Conservation (phyloP, 2,329 filamentous ascomycete genomes). For the Sclerotinia glacialis region DNA sequence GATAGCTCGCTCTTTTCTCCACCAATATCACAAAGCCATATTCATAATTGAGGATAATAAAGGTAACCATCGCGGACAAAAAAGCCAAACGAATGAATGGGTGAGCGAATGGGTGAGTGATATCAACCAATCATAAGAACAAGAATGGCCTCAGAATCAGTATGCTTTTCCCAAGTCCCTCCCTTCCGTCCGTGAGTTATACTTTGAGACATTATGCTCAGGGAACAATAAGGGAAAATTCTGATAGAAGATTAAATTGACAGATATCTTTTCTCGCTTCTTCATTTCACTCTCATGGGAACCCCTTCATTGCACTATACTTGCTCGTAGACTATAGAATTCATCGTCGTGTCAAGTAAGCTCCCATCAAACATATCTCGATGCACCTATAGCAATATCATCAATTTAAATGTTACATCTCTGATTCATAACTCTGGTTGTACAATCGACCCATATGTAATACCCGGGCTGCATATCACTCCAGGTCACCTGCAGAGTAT, state of each 20-base stretch:
- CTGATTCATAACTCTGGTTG: constrained; percentile 1
- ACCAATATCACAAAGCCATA: constrained; percentile 11
- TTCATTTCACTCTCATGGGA: background rate
- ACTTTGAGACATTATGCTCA: background rate
- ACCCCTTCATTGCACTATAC: background rate
- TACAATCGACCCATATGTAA: constrained; percentile 2
- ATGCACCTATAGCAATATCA: background rate
- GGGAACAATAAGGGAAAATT: too few relatives aligned
- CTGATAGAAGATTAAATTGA: too few relatives aligned
- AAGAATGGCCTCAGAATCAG: background rate
- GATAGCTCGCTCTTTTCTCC: background rate
- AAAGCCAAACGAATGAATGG: background rate
- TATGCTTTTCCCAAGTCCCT: background rate
- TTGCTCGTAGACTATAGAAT: background rate
- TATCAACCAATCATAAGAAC: background rate
- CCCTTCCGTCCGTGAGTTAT: background rate
- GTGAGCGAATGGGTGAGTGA: background rate
- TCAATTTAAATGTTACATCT: constrained; percentile 7
- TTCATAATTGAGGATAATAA: constrained; percentile 3
- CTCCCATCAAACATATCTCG: background rate
- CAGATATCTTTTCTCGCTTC: background rate
- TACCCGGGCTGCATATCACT: constrained; percentile 5
- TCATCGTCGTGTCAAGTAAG: background rate
- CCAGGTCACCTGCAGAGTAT: constrained; percentile 10
- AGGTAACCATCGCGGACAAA: too few relatives aligned